Evolutionary conservation across 345 rosid species (phyloP).

Genomic region (Salix viminalis): DNA sequence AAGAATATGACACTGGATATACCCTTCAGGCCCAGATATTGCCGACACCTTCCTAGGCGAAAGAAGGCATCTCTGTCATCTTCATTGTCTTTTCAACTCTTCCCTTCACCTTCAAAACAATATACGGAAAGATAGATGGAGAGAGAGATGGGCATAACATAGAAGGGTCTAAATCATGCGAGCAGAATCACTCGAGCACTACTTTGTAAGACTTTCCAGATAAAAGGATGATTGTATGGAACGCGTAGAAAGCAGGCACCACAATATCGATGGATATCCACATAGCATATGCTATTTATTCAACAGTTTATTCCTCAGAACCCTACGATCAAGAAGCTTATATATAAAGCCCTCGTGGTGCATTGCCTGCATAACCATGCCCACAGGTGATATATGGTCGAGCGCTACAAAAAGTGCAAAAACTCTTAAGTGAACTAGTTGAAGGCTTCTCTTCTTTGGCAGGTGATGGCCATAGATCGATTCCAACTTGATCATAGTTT

Average conservation of each 20-base stretch:
- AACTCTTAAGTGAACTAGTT: conserved; percentile 48
- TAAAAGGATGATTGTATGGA: conserved; percentile 22
- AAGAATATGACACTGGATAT: conserved; percentile 48
- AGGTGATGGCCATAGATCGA: conserved; percentile 11
- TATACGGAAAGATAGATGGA: neutral
- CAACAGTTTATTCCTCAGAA: conserved; percentile 9
- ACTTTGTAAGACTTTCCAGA: conserved; percentile 14
- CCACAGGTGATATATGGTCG: neutral
- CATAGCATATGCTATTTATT: conserved; percentile 45
- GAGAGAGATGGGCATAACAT: neutral
- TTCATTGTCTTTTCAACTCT: neutral
- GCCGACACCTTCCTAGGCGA: conserved; percentile 14
- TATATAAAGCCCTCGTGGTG: conserved; percentile 10
- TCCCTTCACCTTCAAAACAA: neutral
- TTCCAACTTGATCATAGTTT: neutral
- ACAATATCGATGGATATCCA: conserved; percentile 35
- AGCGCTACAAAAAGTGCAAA: neutral
- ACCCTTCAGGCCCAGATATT: conserved; percentile 18
- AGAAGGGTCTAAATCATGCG: conserved; percentile 26
- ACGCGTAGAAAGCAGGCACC: conserved; percentile 33
- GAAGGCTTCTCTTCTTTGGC: conserved; percentile 74
- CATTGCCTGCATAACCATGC: neutral
- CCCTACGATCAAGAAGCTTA: neutral
- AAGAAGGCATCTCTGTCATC: conserved; percentile 29
- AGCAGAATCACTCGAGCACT: conserved; percentile 26